phyloP scores from a whole-genome alignment of 371 early-diverging fungal genomes.

The Mortierella sp. region DNA sequence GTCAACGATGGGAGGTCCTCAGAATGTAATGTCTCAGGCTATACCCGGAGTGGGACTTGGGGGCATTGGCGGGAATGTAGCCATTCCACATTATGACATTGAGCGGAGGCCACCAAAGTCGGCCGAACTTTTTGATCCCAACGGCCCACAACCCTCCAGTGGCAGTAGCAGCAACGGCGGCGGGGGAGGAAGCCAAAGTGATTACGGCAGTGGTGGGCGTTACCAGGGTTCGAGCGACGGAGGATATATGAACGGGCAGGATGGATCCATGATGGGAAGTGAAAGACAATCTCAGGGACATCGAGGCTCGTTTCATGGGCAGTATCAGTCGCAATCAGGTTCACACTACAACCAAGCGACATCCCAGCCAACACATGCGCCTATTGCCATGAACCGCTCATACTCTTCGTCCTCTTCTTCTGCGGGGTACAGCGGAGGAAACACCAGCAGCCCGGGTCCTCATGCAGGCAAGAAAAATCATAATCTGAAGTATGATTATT shows the following conservation, averaged over 20 bases:
- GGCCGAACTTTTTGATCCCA: constrained; percentile 50
- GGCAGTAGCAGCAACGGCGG: constrained; percentile 16
- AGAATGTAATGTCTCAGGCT: constrained; percentile 9
- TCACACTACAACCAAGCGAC: constrained; percentile 6
- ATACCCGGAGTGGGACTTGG: constrained; percentile 15
- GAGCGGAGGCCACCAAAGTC: constrained; percentile 55
- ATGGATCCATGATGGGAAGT: constrained; percentile 8
- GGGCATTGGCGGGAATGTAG: constrained; percentile 1
- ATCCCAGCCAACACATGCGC: constrained; percentile 19
- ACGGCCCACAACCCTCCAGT: constrained; percentile 31
- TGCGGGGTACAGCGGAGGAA: constrained; percentile 29
- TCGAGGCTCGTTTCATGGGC: constrained; percentile 21
- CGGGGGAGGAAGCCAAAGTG: neutral
- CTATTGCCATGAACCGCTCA: constrained; percentile 45
- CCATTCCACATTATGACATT: constrained; percentile 30
- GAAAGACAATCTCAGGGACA: constrained; percentile 15
- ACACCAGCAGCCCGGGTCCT: constrained; percentile 15
- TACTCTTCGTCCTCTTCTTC: constrained; percentile 49
- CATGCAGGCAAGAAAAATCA: constrained; percentile 36
- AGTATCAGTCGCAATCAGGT: neutral
- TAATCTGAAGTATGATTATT: constrained; percentile 46
- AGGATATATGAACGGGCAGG: constrained; percentile 5
- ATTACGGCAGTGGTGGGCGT: constrained; percentile 3
- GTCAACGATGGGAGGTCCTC: constrained; percentile 16
- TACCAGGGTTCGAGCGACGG: constrained; percentile 30